Base-by-base conservation (phyloP, 768 basidiomycete species). In the Leccinum imitatum region DNA sequence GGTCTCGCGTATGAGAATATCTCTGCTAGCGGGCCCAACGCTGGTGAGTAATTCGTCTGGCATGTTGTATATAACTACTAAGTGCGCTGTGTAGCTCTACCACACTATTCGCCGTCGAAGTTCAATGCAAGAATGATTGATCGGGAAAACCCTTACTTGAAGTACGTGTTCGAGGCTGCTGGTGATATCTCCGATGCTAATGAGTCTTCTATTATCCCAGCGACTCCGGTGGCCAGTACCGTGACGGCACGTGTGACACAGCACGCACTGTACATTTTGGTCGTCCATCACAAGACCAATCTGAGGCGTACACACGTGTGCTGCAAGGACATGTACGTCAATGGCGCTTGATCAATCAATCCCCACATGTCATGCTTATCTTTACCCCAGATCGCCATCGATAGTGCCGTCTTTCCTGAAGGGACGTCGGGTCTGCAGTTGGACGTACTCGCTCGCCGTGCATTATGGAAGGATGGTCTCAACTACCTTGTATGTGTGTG, bases 251-350 rank as follows among this genome's bases (percentile, higher is more conserved):
- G 10, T 90, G 88, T 73, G 88, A 92, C 69, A 91, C 88, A 25
- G 90, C 89, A 14, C 83, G 90, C 53, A 92, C 91, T 1, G 75
- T 93, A 30, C 91, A 93, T 76, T 92, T 95, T 69, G 93, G 94
- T 46, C 83, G 87, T n/a, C 91, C 91, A 7, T 86, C 88, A n/a
- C 61, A 79, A n/a, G 89, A 93, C 63, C 87, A 93, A 71, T 88
- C 85, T 70, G 90, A 95, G 64, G 94, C 96, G 1, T 99, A 87
- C 75, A 99, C 97, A 31, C 82, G 94, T 50, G 97, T 98, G 47
- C 73, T 99, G 59, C 97, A 99, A 76, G 96, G 95, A 8, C 97
- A 99, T 77, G 92, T 93, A 79, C 68, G 91, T 82, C 59, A 60
- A 65, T 41, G 59, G 52, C 61, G 41, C 60, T 51, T 68, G 61